Conservation (phyloP, 257 asterid genomes). For the Voacanga thouarsii region DNA sequence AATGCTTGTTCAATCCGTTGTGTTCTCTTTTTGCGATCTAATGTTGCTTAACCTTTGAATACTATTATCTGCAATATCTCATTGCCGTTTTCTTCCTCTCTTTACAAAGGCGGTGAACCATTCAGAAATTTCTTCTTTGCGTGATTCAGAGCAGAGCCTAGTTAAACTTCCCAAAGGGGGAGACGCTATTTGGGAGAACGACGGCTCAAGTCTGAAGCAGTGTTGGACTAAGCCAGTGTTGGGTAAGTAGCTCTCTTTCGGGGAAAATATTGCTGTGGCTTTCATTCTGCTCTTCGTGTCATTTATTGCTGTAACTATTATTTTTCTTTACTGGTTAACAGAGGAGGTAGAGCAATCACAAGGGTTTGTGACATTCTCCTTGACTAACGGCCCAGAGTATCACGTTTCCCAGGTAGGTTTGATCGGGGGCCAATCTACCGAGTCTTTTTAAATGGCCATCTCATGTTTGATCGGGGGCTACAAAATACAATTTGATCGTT, state of each 20-base stretch:
- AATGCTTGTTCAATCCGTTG: neutral
- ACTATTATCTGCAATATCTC: neutral
- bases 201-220: constrained; percentile 59
- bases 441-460: neutral
- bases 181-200: constrained; percentile 66
- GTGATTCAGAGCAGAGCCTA: constrained; percentile 44
- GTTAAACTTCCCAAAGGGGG: constrained; percentile 47
- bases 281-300: neutral
- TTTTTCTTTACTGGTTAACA: constrained; percentile 23
- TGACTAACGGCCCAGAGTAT: constrained; percentile 98
- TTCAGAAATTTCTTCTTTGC: constrained; percentile 24
- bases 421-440: neutral
- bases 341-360: constrained; percentile 73
- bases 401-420: constrained; percentile 96
- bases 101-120: constrained; percentile 35
- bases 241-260: constrained; percentile 37
- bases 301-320: constrained; percentile 8
- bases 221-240: constrained; percentile 83
- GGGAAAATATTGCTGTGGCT: neutral
- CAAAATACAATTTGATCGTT: neutral
- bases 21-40: no score
- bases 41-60: neutral
- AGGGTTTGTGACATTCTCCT: constrained; percentile 82
- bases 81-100: constrained; percentile 10
- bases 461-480: neutral